A percentile compares a stretch with the other conserved stretches of the same genome.
phyloP scores from a whole-genome alignment of 345 rosid genomes.

The Durio zibethinus region DNA sequence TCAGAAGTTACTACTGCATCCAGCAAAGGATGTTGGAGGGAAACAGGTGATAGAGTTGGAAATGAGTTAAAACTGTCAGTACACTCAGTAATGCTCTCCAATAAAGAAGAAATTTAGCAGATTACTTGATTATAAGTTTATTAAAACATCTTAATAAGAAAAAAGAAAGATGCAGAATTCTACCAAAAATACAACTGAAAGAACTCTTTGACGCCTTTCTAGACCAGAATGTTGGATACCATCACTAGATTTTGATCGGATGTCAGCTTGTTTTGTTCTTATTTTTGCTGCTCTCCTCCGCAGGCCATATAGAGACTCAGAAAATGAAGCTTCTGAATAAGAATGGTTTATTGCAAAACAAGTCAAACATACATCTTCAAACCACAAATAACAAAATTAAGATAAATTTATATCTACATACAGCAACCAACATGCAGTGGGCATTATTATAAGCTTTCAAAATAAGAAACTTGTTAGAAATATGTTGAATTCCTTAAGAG shows the following conservation, averaged over 20 bases:
- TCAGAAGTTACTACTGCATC: conserved; percentile 22
- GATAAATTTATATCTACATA: neutral
- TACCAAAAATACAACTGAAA: conserved; percentile 94
- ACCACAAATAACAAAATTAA: neutral
- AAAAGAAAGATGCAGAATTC: conserved; percentile 12
- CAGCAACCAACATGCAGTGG: neutral
- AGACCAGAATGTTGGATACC: conserved; percentile 61
- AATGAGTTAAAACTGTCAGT: neutral
- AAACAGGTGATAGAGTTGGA: neutral
- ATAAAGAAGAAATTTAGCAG: neutral
- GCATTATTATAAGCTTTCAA: neutral
- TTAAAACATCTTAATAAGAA: neutral
- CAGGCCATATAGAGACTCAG: conserved; percentile 93
- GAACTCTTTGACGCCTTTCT: conserved; percentile 73
- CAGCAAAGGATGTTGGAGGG: neutral
- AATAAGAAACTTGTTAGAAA: neutral
- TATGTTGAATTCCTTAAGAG: neutral
- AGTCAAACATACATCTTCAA: neutral
- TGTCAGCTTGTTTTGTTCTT: conserved; percentile 43
- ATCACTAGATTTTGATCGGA: conserved; percentile 37
- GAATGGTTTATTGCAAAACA: conserved; percentile 9
- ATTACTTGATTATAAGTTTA: neutral
- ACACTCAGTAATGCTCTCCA: neutral
- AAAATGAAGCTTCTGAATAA: conserved; percentile 85
- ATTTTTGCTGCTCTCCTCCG: conserved; percentile 79